phyloP scores from a whole-genome alignment of 2,329 filamentous ascomycete genomes.

The Microsporum ferrugineum region DNA sequence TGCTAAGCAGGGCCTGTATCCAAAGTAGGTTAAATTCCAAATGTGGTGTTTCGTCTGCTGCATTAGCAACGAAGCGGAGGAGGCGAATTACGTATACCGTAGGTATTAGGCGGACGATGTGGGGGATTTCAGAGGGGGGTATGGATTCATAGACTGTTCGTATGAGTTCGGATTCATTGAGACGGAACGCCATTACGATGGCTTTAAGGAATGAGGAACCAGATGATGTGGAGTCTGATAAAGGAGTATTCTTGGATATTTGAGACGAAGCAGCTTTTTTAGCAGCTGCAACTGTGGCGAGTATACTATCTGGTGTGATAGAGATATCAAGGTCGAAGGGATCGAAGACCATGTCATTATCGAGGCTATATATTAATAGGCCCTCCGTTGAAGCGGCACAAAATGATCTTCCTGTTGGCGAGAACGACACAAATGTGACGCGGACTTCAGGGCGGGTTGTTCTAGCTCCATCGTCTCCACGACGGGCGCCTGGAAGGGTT shows the following conservation, averaged over 20 bases:
- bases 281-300: constrained; percentile 54
- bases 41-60: constrained; percentile 82
- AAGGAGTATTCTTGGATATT: background rate
- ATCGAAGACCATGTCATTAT: constrained; percentile 75
- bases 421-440: constrained; percentile 74
- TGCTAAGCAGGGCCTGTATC: constrained; percentile 70
- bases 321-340: constrained; percentile 92
- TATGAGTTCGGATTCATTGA: constrained; percentile 75
- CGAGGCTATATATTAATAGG: constrained; percentile 82
- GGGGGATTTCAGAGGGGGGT: constrained; percentile 59
- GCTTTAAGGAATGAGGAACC: constrained; percentile 69
- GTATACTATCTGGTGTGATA: constrained; percentile 76
- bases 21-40: constrained; percentile 90
- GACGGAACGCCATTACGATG: constrained; percentile 89
- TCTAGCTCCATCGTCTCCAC: constrained; percentile 72
- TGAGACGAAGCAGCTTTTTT: constrained; percentile 22
- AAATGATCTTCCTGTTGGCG: constrained; percentile 78
- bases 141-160: constrained; percentile 76
- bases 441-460: constrained; percentile 70
- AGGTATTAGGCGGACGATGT: constrained; percentile 70
- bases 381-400: constrained; percentile 94
- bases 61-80: constrained; percentile 74
- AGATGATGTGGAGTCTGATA: constrained; percentile 43
- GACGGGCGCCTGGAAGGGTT: constrained; percentile 71
- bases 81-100: constrained; percentile 75